Evolutionary conservation across 768 basidiomycete species (phyloP), one percentile per base, ranked within the genome.

Genomic region (Hericium coralloides): DNA sequence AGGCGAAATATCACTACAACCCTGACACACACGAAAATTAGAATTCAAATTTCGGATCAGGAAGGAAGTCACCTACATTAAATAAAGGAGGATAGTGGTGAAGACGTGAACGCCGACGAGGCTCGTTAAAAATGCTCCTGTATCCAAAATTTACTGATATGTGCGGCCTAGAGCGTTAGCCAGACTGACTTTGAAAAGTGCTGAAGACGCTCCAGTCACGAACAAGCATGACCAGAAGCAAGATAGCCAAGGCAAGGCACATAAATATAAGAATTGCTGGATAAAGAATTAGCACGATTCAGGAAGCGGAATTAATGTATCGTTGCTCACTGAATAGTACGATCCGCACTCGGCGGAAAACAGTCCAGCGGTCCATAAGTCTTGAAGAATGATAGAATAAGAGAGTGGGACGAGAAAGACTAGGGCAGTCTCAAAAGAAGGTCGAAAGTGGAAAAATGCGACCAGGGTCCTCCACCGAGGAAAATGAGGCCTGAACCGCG

Each of bases 311-410:
- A n/a, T n/a, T n/a, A n/a, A 12, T 36, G 54, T 17, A 45, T 22
- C 37, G 20, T 4, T 9, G 58, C 61, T 15, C 25, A 62, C 61
- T 20, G 41, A 62, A 51, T 15, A 60, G 43, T 20, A 47, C 12
- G 23, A 38, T 53, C 52, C 61, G 60, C 49, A 60, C 56, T 36
- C 52, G 57, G 53, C 59, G 59, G 38, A 62, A 62, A 52, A 62
- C 8, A 18, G 17, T 48, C 61, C 61, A 62, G 39, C 41, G 45
- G 49, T 38, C 23, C 60, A 61, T 61, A 41, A 38, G 20, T 17
- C 18, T 49, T 38, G 39, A 7, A 12, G 18, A 39, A 3, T 15
- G 15, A 41, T 20, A 39, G 31, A 57, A 31, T 8, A 31, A 6
- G 31, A 31, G 31, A 31, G 31, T 31, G 31, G 31, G 10, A 2